These are phyloP conservation scores for Ophiostoma sp. DNA, from an alignment of 2,329 filamentous ascomycete genomes.

Conservation along the genomic window DNA sequence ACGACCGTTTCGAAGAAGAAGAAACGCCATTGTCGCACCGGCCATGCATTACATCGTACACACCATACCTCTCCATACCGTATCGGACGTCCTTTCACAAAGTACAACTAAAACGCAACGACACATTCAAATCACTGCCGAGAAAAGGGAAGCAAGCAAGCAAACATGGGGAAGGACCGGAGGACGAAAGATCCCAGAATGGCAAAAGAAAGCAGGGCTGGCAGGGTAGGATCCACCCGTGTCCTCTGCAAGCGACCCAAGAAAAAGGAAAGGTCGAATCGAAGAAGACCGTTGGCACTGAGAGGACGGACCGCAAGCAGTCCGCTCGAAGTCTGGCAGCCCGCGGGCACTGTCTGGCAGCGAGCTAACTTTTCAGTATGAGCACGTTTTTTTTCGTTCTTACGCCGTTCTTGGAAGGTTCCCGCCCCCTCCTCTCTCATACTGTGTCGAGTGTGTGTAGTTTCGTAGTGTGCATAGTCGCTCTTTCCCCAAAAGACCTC, in stretches of 20 bases:
- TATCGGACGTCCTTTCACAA: neutral
- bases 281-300: neutral
- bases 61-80: neutral
- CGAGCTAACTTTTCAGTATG: neutral
- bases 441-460: neutral
- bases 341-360: neutral
- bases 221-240: conserved; percentile 1
- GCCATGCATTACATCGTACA: neutral
- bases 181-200: neutral
- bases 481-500: neutral
- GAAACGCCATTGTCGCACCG: neutral
- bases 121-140: neutral
- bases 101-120: neutral
- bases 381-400: neutral
- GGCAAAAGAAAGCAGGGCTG: neutral
- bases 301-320: neutral
- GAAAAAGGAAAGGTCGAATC: neutral
- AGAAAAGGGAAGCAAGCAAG: too few relatives aligned
- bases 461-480: neutral
- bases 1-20: neutral
- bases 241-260: neutral
- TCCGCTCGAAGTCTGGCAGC: neutral
- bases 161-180: too few relatives aligned
- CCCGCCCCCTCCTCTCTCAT: neutral
- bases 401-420: neutral